phyloP scores from a whole-genome alignment of 2,329 filamentous ascomycete species.

The Cladorrhinum sp. region DNA sequence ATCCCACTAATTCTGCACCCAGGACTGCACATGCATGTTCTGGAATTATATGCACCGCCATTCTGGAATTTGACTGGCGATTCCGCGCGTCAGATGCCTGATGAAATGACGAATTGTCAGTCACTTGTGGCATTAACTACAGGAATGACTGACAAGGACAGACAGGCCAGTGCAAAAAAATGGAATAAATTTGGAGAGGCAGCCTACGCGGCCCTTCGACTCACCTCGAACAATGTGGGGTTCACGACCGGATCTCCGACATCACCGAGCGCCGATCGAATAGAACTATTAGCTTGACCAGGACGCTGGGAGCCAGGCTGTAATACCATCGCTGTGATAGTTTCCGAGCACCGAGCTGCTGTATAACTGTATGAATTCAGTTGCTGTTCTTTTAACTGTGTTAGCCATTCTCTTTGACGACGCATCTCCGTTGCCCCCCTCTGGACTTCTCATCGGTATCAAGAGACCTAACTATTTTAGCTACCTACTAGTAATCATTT shows the following conservation, averaged over 20 bases:
- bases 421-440: too few species aligned
- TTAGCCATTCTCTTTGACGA: too few species aligned
- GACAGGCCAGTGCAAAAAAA: neutral
- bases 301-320: too few species aligned
- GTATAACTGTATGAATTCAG: too few species aligned
- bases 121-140: neutral
- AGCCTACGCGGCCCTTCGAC: constrained; percentile 4
- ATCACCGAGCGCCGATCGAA: constrained; percentile 1
- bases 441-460: too few species aligned
- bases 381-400: too few species aligned
- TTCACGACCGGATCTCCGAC: constrained; percentile 1
- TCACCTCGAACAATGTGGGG: neutral
- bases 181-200: neutral
- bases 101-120: neutral
- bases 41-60: neutral
- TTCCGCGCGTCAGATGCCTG: neutral
- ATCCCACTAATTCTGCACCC: neutral
- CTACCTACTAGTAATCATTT: too few species aligned
- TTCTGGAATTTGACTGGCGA: neutral
- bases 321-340: neutral
- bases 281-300: neutral
- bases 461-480: too few species aligned
- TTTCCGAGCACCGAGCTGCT: neutral
- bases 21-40: too few species aligned
- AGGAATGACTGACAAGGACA: neutral